phyloP scores from a whole-genome alignment of 2,329 filamentous ascomycete species.

The Phialophora macrospora region DNA sequence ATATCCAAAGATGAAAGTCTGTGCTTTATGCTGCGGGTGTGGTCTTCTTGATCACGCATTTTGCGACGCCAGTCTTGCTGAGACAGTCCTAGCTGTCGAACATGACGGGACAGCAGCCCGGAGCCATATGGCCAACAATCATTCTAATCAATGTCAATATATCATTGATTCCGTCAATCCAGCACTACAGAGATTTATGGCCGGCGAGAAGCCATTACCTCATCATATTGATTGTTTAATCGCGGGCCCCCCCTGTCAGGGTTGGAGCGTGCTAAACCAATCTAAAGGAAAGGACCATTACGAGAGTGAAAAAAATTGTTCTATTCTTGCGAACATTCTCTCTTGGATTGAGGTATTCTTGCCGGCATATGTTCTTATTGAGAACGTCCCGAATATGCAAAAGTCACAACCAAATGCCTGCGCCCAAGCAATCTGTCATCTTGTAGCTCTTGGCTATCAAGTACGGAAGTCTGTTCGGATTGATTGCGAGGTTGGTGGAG shows the following conservation, averaged over 20 bases:
- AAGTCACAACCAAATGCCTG: slow-evolving; percentile 66
- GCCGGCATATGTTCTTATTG: slow-evolving; percentile 74
- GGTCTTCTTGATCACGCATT: slow-evolving; percentile 78
- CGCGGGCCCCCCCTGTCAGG: slow-evolving; percentile 77
- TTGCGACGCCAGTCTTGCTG: slow-evolving; percentile 60
- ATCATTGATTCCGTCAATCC: slow-evolving; percentile 75
- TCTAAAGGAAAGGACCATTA: slow-evolving; percentile 62
- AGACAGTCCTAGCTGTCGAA: slow-evolving; percentile 72
- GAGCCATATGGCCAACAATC: slow-evolving; percentile 72
- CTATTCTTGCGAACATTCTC: slow-evolving; percentile 75
- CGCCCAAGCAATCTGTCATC: slow-evolving; percentile 71
- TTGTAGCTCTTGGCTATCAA: slow-evolving; percentile 80
- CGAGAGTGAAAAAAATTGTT: slow-evolving; percentile 67
- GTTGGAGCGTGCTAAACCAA: slow-evolving; percentile 69
- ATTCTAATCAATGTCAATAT: slow-evolving; percentile 51
- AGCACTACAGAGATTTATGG: slow-evolving; percentile 62
- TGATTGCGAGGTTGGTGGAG: slow-evolving; percentile 69
- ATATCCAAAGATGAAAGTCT: slow-evolving; percentile 45
- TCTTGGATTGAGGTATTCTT: slow-evolving; percentile 75
- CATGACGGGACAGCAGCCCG: slow-evolving; percentile 67
- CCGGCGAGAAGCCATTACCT: slow-evolving; percentile 62
- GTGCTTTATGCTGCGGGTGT: slow-evolving; percentile 75
- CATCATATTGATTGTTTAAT: slow-evolving; percentile 68
- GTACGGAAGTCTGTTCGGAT: slow-evolving; percentile 70
- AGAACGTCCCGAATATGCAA: slow-evolving; percentile 75